Base-by-base conservation (phyloP, 148 eudicot genomes). In the Spergularia bocconei region DNA sequence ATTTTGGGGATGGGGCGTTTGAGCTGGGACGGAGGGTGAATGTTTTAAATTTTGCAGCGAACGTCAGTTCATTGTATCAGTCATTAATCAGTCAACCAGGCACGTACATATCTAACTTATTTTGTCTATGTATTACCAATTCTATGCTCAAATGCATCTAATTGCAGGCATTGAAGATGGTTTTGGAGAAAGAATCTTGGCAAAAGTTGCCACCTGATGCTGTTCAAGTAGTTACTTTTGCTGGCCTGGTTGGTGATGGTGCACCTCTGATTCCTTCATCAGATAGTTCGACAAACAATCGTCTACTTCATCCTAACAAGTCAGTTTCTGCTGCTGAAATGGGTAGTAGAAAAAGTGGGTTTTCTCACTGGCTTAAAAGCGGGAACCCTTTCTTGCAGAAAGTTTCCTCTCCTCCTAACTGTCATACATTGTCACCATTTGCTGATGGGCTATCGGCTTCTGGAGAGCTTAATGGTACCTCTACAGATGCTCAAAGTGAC, bases 161-260 rank as follows among this genome's bases (percentile, higher is more conserved):
- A 70, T 81, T 79, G 75, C 83, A 81, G 98, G 98, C 96, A 61
- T 83, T 95, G 38, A 95, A 88, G 80, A 89, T 92, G 96, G 98
- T 92, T 72, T 80, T 92, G 88, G 98, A 95, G 74, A 92, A 74
- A 89, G 98, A 95, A 84, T 82, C 77, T 77, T 95, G 98, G 98
- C 78, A 89, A 78, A 80, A 82, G 65, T 75, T 95, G 83, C 97
- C 98, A 7, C 82, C 88, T 59, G 97, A 92, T 74, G 92, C 93
- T 23, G 76, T 87, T 71, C 91, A 92, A 81, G 89, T 81, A 29
- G 89, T 95, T 50, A 87, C 92, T 79, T 95, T 95, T 84, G 78
- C 97, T 44, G 97, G 98, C 48, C 90, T 95, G 79, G 84, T 90
- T 74, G 97, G 98, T 75, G 98, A 92, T 84, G 97, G 97, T 82